Evolutionary conservation across 306 rosid genomes (phyloP), one percentile per base, ranked within the genome.

Genomic region (Cicer yamashitae): DNA sequence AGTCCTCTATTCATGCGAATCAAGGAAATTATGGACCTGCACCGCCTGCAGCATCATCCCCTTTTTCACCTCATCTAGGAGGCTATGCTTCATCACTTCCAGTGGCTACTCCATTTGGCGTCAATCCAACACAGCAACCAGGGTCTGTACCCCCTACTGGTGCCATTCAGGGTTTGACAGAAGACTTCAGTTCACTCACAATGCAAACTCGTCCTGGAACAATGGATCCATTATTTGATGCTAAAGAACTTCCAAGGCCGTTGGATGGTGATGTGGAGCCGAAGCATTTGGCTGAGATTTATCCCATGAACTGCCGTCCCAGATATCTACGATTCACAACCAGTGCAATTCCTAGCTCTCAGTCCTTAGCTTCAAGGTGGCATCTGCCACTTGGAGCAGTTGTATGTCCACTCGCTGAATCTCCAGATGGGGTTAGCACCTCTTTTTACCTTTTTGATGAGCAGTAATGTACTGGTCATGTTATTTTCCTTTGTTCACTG

Each of bases 341-440:
- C 43, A 71, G 86, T 74, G 96, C 91, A 25, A 73, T 96, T 76
- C 99, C 99, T 50, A 89, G 89, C 82, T 96, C 99, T 43, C 97
- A 92, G 86, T 96, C 99, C 70, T 86, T 96, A 83, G 89, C 88
- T 84, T 88, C 99, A 70, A 89, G 99, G 86, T 96, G 99, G 99
- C 97, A 92, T 86, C 83, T 96, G 58, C 99, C 98, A 84, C 93
- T 96, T 71, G 99, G 99, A 77, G 96, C 99, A 51, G 91, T 92
- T 87, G 96, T 96, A 47, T 96, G 98, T 61, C 99, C 99, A 56
- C 99, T 96, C 84, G 98, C 99, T 0, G 97, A 92, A 86, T 82
- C 93, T 70, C 93, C 98, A 25, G 87, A 85, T 63, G 98, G 97
- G 90, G 98, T 96, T 11, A 65, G 96, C 83, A 74, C 76, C 61